Evolutionary conservation across 305 asterid genomes (phyloP).

Genomic region (Fraxinus sp.): DNA sequence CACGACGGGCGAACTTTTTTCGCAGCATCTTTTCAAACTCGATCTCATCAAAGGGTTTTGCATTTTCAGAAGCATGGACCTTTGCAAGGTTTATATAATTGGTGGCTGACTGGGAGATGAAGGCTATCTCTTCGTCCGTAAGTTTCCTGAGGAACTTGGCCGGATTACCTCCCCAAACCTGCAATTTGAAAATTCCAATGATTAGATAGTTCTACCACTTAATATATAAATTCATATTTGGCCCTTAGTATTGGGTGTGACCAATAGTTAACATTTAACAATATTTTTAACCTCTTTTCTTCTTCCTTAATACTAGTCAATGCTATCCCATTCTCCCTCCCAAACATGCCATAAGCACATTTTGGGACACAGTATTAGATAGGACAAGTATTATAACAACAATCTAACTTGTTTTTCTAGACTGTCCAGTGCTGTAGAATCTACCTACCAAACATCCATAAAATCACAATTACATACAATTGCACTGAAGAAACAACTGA

Average conservation of each 20-base stretch:
- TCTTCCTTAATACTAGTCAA: neutral
- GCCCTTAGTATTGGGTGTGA: neutral
- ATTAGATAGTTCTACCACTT: neutral
- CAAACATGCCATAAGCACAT: neutral
- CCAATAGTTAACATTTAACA: neutral
- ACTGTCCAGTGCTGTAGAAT: neutral
- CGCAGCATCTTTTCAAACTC: conserved; percentile 43
- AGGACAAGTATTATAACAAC: neutral
- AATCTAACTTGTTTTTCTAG: neutral
- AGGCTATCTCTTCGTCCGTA: conserved; percentile 38
- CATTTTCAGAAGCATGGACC: conserved; percentile 49
- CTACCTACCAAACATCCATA: neutral
- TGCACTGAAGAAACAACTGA: neutral
- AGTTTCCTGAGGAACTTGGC: conserved; percentile 46
- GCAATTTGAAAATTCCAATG: neutral
- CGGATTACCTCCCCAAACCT: conserved; percentile 50
- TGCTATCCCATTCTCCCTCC: neutral
- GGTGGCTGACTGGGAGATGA: conserved; percentile 39
- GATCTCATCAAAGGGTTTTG: conserved; percentile 38
- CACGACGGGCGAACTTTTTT: conserved; percentile 36
- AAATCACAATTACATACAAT: neutral
- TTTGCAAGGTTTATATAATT: conserved; percentile 40
- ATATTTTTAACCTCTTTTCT: neutral
- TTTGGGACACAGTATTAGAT: neutral
- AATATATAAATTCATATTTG: neutral